These are phyloP conservation scores for Camellia granthamiana DNA, from an alignment of 148 eudicot genomes.

Conservation along the genomic window DNA sequence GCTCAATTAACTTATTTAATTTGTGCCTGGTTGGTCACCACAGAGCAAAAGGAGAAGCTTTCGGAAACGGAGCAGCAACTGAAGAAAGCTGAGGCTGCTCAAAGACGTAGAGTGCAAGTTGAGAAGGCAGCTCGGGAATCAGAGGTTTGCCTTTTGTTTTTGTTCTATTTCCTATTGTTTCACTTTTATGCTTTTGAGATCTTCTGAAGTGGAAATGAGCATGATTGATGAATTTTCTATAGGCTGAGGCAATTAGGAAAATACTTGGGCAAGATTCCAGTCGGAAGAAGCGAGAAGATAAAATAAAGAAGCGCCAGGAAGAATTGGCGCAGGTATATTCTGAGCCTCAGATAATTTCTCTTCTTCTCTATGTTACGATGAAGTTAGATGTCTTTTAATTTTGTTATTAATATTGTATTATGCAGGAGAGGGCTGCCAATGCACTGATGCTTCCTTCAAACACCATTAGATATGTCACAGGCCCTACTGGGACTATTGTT, in stretches of 20 bases:
- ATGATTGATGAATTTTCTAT: constrained; percentile 19
- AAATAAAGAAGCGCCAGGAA: constrained; percentile 81
- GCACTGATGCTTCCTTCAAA: constrained; percentile 52
- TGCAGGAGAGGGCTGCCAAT: constrained; percentile 78
- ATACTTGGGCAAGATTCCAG: constrained; percentile 96
- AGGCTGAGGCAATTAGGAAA: constrained; percentile 99
- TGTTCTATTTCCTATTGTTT: not conserved
- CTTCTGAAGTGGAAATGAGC: constrained; percentile 16
- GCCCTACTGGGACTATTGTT: constrained; percentile 72
- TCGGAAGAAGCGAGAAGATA: constrained; percentile 88
- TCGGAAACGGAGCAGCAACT: constrained; percentile 80
- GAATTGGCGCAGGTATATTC: constrained; percentile 76
- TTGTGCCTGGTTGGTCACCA: constrained; percentile 7
- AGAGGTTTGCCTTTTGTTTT: constrained; percentile 46
- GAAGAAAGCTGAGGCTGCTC: constrained; percentile 85
- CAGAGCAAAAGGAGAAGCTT: constrained; percentile 83
- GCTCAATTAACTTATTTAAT: not conserved
- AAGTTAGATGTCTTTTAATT: not conserved
- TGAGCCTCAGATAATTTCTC: not conserved
- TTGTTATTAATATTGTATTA: constrained; percentile 5
- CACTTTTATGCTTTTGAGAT: not conserved
- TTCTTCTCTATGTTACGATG: not conserved
- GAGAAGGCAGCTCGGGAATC: constrained; percentile 85
- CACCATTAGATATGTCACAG: constrained; percentile 59
- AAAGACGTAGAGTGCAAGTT: constrained; percentile 68